phyloP scores from a whole-genome alignment of 345 rosid genomes.

The Pugionium dolabratum region DNA sequence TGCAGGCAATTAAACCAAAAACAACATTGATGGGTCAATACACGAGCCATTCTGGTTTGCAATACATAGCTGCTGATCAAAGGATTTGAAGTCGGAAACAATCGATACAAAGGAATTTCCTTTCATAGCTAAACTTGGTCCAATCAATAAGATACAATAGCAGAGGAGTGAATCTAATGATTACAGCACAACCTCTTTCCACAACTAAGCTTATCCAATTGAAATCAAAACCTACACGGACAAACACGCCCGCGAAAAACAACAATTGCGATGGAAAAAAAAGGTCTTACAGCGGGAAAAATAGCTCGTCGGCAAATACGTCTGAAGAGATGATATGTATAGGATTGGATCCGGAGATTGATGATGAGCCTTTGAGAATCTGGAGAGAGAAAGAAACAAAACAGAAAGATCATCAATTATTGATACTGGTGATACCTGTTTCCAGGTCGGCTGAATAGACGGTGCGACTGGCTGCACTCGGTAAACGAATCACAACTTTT shows the following conservation, averaged over 20 bases:
- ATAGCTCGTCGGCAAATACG: conserved; percentile 22
- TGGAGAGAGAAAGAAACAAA: neutral
- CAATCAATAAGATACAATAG: neutral
- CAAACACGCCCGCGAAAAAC: conserved; percentile 7
- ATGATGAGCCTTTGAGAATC: conserved; percentile 31
- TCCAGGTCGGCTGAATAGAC: conserved; percentile 13
- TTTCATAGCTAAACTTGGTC: neutral
- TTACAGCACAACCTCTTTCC: too few relatives aligned
- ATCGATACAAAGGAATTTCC: too few relatives aligned
- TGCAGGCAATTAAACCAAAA: too few relatives aligned
- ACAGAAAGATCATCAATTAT: conserved; percentile 26
- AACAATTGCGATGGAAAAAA: neutral
- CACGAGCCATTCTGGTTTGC: too few relatives aligned
- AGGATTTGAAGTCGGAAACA: too few relatives aligned
- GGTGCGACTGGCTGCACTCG: conserved; percentile 48
- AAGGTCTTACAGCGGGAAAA: neutral
- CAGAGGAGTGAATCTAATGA: neutral
- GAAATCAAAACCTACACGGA: conserved; percentile 1
- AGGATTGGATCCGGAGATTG: conserved; percentile 26
- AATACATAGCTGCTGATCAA: too few relatives aligned
- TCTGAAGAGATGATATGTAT: conserved; percentile 14
- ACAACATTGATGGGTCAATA: too few relatives aligned
- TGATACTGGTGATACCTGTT: conserved; percentile 47
- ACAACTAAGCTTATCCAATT: conserved; percentile 3
- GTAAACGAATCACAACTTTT: conserved; percentile 34